Base-by-base conservation (phyloP, 306 rosid species). In the Macrotyloma uniflorum region DNA sequence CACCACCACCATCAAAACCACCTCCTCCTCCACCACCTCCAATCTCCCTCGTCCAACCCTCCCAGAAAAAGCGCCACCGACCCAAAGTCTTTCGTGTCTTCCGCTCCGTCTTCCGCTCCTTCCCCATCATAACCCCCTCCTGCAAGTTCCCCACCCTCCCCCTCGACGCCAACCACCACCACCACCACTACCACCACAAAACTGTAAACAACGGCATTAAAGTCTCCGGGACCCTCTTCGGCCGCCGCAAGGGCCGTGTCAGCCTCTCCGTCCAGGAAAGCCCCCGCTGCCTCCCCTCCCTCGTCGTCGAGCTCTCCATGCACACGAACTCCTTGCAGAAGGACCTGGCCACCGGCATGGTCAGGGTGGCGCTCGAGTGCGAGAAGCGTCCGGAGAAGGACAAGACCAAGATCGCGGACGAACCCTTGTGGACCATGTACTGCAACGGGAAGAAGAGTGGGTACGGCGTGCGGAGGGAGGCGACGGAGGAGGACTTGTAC, bases 391-490 rank as follows among this genome's bases (percentile, higher is more conserved):
- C 61, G 2, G 97, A 91, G 0, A 94, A 86, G 66, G 90, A 91
- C 43, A 90, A 78, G 80, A 87, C 90, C 0, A 67, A n/a, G 75
- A 24, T 94, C 1, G 3, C 80, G 40, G 91, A 94, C 0, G 98
- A 94, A 75, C 90, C 86, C 0, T 2, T 85, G 0, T 94, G 98
- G 98, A 83, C 91, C 0, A 94, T 91, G 94, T 94, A 46, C 7
- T 94, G 91, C 47, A 91, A 94, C 0, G 98, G 97, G 24, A 94
- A 94, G 84, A 94, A 91, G 70, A 75, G 40, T 0, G 98, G 98
- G 0, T 91, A 91, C 15, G 96, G 90, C 4, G 84, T 90, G 8
- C 89, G 57, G 81, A 89, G 96, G 69, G 96, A 90, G 6, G 86
- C 97, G 0, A 53, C 86, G 0, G 96, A 81, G 20, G 96, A 90